phyloP scores from a whole-genome alignment of 83 land plant genomes.

The Diphasiastrum complanatum region DNA sequence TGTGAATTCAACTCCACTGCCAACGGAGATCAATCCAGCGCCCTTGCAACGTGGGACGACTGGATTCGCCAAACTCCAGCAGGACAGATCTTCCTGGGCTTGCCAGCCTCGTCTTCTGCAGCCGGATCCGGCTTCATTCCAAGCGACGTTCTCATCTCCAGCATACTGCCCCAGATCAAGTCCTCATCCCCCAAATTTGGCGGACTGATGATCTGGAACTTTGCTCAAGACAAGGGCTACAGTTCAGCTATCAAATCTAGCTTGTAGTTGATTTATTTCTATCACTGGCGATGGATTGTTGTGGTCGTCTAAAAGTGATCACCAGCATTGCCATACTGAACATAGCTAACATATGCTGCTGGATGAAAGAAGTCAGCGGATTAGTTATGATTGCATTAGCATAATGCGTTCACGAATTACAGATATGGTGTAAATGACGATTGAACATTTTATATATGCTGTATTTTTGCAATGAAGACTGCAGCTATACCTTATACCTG shows the following conservation, averaged over 20 bases:
- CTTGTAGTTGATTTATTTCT: background rate
- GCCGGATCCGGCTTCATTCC: constrained; percentile 27
- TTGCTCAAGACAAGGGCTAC: constrained; percentile 15
- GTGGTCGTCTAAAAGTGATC: no score
- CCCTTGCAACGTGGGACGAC: constrained; percentile 23
- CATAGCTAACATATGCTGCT: no score
- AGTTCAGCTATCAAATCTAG: constrained; percentile 8
- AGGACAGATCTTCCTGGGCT: constrained; percentile 15
- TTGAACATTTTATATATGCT: no score
- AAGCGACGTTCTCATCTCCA: constrained; percentile 20
- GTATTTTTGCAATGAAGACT: no score
- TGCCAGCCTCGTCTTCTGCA: constrained; percentile 23
- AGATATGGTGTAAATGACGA: no score
- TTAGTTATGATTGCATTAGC: no score
- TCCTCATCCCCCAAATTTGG: constrained; percentile 22
- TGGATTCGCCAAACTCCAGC: constrained; percentile 17
- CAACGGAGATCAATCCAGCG: constrained; percentile 4
- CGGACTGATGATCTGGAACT: constrained; percentile 38
- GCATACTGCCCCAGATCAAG: constrained; percentile 24
- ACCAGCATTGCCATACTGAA: no score
- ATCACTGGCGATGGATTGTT: no score
- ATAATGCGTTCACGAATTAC: no score
- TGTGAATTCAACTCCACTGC: constrained; percentile 35
- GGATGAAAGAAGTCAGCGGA: no score
- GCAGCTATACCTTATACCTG: no score